Base-by-base conservation (phyloP, 1,284 basidiomycete genomes). In the Fereydounia khargensis region DNA sequence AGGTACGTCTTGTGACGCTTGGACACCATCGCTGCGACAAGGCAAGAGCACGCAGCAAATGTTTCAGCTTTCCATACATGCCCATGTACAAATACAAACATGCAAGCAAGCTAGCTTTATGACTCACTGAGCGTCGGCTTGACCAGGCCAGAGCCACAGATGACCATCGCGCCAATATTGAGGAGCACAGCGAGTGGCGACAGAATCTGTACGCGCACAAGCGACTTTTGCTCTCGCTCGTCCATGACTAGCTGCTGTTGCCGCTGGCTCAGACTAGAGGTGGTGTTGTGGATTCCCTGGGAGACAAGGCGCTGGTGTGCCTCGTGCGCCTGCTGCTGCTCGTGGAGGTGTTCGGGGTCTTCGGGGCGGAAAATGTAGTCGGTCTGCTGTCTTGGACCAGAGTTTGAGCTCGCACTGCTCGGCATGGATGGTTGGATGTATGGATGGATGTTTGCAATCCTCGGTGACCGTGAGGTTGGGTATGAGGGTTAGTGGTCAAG, bases 1-100 rank as follows among this genome's bases (percentile, higher is more conserved):
- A 92, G 80, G 6, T 87, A 80, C 0, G 88, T 86, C 0, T 85
- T 85, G 67, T 86, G 82, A 22, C 43, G 42, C 35, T 51, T 42
- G 9, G 51, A 44, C 4, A 68, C 60, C 30, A 54, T 42, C 31
- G 52, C 23, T 16, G 45, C n/a, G 17, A 7, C 10, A 14, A 40
- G 47, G n/a, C n/a, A n/a, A n/a, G n/a, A n/a, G n/a, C n/a, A n/a
- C n/a, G n/a, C n/a, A n/a, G n/a, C n/a, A n/a, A n/a, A n/a, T n/a
- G n/a, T n/a, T n/a, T n/a, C n/a, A n/a, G n/a, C n/a, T n/a, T n/a
- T n/a, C n/a, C n/a, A n/a, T n/a, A n/a, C n/a, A n/a, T n/a, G n/a
- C n/a, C n/a, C n/a, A n/a, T n/a, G n/a, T n/a, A n/a, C n/a, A n/a
- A n/a, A n/a, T n/a, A n/a, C n/a, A n/a, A n/a, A n/a, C n/a, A n/a